These are phyloP conservation scores for Penicillium argentinense DNA, from an alignment of 495 filamentous ascomycete genomes.

Conservation along the genomic window DNA sequence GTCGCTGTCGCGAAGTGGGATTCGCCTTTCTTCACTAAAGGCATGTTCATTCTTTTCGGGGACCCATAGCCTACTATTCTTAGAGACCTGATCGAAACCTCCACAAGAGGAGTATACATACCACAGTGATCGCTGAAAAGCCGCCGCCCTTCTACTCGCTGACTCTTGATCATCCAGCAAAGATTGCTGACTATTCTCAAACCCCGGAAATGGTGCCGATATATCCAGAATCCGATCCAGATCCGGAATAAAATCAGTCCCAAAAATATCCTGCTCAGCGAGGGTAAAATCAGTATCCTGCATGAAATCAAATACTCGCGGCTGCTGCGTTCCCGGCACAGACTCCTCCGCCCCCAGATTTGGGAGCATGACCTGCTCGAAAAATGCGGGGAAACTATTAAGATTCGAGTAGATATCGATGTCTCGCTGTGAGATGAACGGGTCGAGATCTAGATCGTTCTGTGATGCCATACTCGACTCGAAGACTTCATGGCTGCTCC, in stretches of 20 bases:
- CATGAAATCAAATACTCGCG: slow-evolving; percentile 30
- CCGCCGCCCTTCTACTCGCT: slow-evolving; percentile 21
- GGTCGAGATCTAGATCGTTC: slow-evolving; percentile 1
- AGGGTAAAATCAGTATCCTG: slow-evolving; percentile 19
- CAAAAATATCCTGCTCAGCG: slow-evolving; percentile 21
- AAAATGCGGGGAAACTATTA: slow-evolving; percentile 25
- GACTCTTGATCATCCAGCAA: slow-evolving; percentile 15
- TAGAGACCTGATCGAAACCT: background rate
- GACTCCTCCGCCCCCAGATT: background rate
- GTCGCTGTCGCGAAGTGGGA: slow-evolving; percentile 26
- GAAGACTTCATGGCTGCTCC: slow-evolving; percentile 2
- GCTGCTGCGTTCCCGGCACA: slow-evolving; percentile 18
- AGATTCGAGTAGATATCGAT: background rate
- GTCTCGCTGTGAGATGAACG: background rate
- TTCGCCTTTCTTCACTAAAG: slow-evolving; percentile 23
- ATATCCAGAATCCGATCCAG: slow-evolving; percentile 23
- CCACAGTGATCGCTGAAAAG: slow-evolving; percentile 28
- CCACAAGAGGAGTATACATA: background rate
- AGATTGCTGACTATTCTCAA: slow-evolving; percentile 6
- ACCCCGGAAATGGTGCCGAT: background rate
- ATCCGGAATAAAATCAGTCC: slow-evolving; percentile 20
- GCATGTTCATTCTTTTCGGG: slow-evolving; percentile 31
- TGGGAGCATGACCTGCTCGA: slow-evolving; percentile 30
- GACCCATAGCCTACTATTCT: slow-evolving; percentile 22
- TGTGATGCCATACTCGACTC: background rate